A percentile compares a stretch with the other conserved stretches of the same genome.
Evolutionary conservation across 2,329 filamentous ascomycete genomes (phyloP).

Genomic region (Pseudocercospora fijiensis): DNA sequence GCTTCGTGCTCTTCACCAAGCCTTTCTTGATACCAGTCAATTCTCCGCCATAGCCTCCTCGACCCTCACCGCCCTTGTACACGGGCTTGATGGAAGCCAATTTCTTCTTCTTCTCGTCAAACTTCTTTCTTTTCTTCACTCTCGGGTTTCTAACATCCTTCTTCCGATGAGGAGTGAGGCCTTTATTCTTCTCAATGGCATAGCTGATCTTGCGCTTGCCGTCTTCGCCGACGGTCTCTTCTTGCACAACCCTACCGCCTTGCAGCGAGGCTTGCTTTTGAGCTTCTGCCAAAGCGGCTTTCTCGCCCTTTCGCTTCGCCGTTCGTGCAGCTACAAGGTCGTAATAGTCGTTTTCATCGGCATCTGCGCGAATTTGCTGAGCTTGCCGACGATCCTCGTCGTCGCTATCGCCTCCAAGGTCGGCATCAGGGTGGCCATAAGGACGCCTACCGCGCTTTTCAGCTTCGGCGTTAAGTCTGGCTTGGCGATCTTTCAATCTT

Average conservation of each 20-base stretch:
- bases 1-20: constrained; percentile 87
- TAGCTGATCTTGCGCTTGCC: constrained; percentile 93
- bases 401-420: constrained; percentile 69
- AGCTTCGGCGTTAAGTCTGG: constrained; percentile 82
- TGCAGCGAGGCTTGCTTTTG: constrained; percentile 55
- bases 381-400: constrained; percentile 60
- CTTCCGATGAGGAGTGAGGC: constrained; percentile 80
- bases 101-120: constrained; percentile 97
- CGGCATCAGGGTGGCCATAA: constrained; percentile 57
- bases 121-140: constrained; percentile 98
- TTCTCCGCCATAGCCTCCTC: constrained; percentile 86
- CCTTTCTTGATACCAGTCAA: constrained; percentile 92
- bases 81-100: constrained; percentile 78
- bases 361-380: constrained; percentile 48
- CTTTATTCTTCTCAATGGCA: constrained; percentile 96
- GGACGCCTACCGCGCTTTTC: constrained; percentile 73
- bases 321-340: constrained; percentile 73
- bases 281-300: constrained; percentile 65
- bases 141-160: constrained; percentile 94
- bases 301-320: constrained; percentile 68
- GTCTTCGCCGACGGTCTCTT: constrained; percentile 71
- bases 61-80: constrained; percentile 81
- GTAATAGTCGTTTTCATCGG: constrained; percentile 76
- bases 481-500: constrained; percentile 79
- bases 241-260: constrained; percentile 62